Percentiles rank a stretch among this genome's conserved stretches.
phyloP scores from a whole-genome alignment of 805 yeast genomes.

The Candida takata region DNA sequence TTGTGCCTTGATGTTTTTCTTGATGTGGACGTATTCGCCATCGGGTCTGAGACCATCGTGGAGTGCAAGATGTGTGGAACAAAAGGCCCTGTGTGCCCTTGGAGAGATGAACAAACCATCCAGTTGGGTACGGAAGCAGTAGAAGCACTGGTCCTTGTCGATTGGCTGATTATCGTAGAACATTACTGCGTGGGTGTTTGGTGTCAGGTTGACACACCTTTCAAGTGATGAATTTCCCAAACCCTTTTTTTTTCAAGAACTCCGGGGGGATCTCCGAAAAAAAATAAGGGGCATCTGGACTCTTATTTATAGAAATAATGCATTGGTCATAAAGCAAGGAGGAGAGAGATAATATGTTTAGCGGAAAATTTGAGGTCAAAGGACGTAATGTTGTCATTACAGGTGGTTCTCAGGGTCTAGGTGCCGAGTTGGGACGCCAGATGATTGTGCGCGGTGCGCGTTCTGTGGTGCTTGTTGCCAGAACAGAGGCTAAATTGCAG shows the following conservation, averaged over 20 bases:
- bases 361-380: conserved; percentile 18
- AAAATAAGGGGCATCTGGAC: no score
- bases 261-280: no score
- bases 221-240: no score
- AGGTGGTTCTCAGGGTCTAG: conserved; percentile 94
- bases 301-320: no score
- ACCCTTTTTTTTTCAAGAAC: no score
- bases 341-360: conserved; percentile 4
- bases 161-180: conserved; percentile 31
- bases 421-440: conserved; percentile 65
- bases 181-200: no score
- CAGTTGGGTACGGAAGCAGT: conserved; percentile 65
- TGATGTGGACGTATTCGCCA: conserved; percentile 47
- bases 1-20: conserved; percentile 41
- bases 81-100: conserved; percentile 63
- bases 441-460: conserved; percentile 52
- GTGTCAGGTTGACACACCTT: no score
- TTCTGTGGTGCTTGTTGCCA: conserved; percentile 66
- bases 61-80: conserved; percentile 49
- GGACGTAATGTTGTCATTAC: conserved; percentile 61
- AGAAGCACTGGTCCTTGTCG: conserved; percentile 87
- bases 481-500: conserved; percentile 57
- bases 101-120: conserved; percentile 76
- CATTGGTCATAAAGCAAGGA: no score
- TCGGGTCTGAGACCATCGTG: conserved; percentile 46